phyloP scores from a whole-genome alignment of 2,329 filamentous ascomycete genomes.

The Lasiodiplodia sp. region DNA sequence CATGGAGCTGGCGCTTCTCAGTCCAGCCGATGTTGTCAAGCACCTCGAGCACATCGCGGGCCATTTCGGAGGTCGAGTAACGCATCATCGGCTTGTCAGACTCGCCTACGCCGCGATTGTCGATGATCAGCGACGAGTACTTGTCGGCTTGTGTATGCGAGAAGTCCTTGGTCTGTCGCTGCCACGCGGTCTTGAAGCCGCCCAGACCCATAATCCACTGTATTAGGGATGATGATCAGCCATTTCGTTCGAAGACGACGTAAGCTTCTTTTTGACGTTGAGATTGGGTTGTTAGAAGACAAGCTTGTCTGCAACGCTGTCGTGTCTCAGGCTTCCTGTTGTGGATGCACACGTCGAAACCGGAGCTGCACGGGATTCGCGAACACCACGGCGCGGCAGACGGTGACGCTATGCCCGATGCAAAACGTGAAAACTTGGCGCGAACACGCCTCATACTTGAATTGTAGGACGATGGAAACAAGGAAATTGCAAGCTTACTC shows the following conservation, averaged over 20 bases:
- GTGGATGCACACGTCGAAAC: constrained; percentile 13
- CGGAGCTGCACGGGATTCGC: constrained; percentile 22
- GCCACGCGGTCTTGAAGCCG: constrained; percentile 73
- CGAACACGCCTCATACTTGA: constrained; percentile 22
- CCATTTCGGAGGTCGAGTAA: constrained; percentile 88
- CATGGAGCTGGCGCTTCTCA: constrained; percentile 64
- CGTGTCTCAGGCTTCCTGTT: constrained; percentile 22
- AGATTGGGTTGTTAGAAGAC: constrained; percentile 25
- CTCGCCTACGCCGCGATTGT: constrained; percentile 85
- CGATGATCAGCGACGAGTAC: constrained; percentile 78
- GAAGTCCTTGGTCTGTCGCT: constrained; percentile 83
- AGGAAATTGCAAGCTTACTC: constrained; percentile 47
- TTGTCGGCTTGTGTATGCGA: constrained; percentile 71
- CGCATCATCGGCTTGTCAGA: constrained; percentile 78
- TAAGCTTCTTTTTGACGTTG: constrained; percentile 18
- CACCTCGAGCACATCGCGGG: constrained; percentile 76
- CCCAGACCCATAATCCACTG: constrained; percentile 85
- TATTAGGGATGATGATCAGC: constrained; percentile 8
- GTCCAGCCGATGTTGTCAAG: constrained; percentile 74
- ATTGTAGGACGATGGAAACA: constrained; percentile 21
- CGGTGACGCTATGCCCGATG: constrained; percentile 5
- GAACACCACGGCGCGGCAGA: constrained; percentile 27
- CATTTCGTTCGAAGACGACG: not conserved
- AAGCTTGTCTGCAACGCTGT: constrained; percentile 27
- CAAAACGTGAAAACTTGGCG: constrained; percentile 21